Evolutionary conservation across 805 yeast genomes (phyloP), one percentile per base, ranked within the genome.

Genomic region (Starmerella ratchasimensis): DNA sequence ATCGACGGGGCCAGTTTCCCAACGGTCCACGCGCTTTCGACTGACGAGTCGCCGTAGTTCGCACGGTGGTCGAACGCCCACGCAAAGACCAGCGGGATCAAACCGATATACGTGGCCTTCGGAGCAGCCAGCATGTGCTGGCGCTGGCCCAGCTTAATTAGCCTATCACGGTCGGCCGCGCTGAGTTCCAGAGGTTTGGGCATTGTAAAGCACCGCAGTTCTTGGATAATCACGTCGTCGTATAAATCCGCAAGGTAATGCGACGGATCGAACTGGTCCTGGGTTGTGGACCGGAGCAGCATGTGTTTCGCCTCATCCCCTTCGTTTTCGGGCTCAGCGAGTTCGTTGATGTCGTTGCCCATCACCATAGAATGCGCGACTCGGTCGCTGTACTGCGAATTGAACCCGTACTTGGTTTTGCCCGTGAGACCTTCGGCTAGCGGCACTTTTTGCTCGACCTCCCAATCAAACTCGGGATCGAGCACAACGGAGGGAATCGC

Each of bases 1-100:
- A 88, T 58, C 50, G 82, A 90, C 1, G 97, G 94, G 0, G 75
- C 62, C 17, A 90, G 50, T 48, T 79, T 84, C 1, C 98, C 98
- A 4, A 90, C 69, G 0, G 88, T 76, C 98, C 98, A 90, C 0
- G 93, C 82, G 40, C 93, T 79, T 57, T 90, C 98, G 4, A 80
- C 74, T 14, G 73, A 82, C 36, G 73, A 71, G 14, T 65, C 72
- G n/a, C 75, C 76, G 51, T 71, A 73, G 26, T 77, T 82, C 37
- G 79, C 78, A 26, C 95, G 62, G 34, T 69, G 58, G 45, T 90
- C 96, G 54, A 76, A 84, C 37, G 71, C 69, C 48, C 74, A 80
- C 1, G 79, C 74, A 57, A 80, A 90, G 15, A 90, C 47, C 1
- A 86, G 45, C 17, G 80, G 72, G 0, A 83, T 53, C 1, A 88